Evolutionary conservation across 352 stramenopile species (phyloP).

Genomic region (Phytopythium ostracodes): DNA sequence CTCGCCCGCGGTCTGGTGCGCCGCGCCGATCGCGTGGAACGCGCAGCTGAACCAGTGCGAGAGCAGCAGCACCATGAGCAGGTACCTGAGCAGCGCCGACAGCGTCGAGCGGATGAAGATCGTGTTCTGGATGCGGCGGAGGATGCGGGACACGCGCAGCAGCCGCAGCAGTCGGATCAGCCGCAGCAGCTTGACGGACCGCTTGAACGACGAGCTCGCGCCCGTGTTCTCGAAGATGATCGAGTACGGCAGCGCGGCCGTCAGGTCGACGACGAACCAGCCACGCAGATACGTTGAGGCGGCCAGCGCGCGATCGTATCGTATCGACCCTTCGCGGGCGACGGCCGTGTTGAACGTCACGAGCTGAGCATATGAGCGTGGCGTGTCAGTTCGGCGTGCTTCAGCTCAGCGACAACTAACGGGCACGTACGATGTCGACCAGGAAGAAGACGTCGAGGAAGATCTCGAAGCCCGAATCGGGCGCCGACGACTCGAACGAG

Average conservation of each 20-base stretch:
- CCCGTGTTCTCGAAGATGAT: slow-evolving; percentile 22
- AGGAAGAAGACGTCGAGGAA: slow-evolving; percentile 58
- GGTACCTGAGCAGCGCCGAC: slow-evolving; percentile 60
- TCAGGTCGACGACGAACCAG: slow-evolving; percentile 48
- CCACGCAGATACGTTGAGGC: slow-evolving; percentile 34
- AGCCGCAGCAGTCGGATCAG: slow-evolving; percentile 57
- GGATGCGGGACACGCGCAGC: slow-evolving; percentile 66
- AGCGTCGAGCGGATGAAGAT: slow-evolving; percentile 73
- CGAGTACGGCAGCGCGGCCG: slow-evolving; percentile 51
- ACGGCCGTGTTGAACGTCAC: slow-evolving; percentile 56
- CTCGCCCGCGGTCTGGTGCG: slow-evolving; percentile 9
- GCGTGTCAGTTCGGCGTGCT: too few relatives aligned
- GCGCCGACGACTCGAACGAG: slow-evolving; percentile 36
- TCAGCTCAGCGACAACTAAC: too few relatives aligned
- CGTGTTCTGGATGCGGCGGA: slow-evolving; percentile 59
- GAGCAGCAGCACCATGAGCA: slow-evolving; percentile 62
- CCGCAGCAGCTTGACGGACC: slow-evolving; percentile 54
- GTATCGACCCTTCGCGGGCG: slow-evolving; percentile 45
- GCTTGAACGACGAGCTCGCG: slow-evolving; percentile 27
- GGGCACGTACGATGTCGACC: slow-evolving; percentile 51
- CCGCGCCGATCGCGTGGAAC: slow-evolving; percentile 47
- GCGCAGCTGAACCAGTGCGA: slow-evolving; percentile 72
- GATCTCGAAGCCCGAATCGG: slow-evolving; percentile 39
- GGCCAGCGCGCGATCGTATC: slow-evolving; percentile 33
- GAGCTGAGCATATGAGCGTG: slow-evolving; percentile 16